phyloP scores from a whole-genome alignment of 1,284 basidiomycete species.

The Leccinum laetum region DNA sequence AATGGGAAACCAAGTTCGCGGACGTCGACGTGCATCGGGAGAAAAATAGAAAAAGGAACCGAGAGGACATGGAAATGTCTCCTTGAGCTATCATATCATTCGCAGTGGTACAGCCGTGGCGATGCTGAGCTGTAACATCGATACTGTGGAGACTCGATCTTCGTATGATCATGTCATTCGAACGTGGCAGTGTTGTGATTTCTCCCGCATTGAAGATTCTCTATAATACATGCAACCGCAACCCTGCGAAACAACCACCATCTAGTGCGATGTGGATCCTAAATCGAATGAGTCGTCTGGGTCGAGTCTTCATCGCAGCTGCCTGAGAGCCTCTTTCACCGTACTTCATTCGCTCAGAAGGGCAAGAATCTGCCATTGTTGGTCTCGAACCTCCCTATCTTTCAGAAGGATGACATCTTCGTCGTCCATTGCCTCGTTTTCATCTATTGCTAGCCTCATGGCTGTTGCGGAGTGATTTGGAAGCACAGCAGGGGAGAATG shows the following conservation, averaged over 20 bases:
- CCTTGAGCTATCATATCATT: slow-evolving; percentile 14
- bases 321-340: slow-evolving; percentile 60
- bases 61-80: slow-evolving; percentile 32
- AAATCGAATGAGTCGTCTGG: background rate
- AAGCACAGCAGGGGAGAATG: slow-evolving; percentile 71
- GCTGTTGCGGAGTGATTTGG: slow-evolving; percentile 73
- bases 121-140: background rate
- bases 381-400: slow-evolving; percentile 65
- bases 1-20: slow-evolving; percentile 31
- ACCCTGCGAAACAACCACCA: background rate
- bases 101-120: background rate
- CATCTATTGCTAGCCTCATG: slow-evolving; percentile 64
- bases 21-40: slow-evolving; percentile 21
- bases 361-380: slow-evolving; percentile 73
- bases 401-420: slow-evolving; percentile 56
- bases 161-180: background rate
- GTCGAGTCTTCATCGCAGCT: slow-evolving; percentile 26
- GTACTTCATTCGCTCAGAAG: slow-evolving; percentile 70
- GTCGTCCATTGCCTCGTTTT: slow-evolving; percentile 52
- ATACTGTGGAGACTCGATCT: too few species aligned
- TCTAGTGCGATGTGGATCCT: background rate
- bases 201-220: background rate
- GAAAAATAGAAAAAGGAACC: too few species aligned
- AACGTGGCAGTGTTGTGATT: background rate
- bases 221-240: background rate